These are phyloP conservation scores for Trichophyton schoenleinii DNA, from an alignment of 2,329 filamentous ascomycete genomes.

Conservation along the genomic window DNA sequence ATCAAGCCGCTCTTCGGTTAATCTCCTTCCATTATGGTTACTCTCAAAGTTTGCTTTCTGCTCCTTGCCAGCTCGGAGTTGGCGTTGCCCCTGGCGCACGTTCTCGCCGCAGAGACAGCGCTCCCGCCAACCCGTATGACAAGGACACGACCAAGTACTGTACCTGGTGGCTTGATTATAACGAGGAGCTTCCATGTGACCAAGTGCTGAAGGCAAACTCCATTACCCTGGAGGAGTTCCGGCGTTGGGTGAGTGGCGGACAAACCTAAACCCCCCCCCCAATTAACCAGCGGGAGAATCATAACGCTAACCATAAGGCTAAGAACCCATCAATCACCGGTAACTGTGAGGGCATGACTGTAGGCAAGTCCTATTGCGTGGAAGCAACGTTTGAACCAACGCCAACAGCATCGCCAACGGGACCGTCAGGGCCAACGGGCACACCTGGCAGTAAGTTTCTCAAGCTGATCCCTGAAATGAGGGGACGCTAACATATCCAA, in stretches of 20 bases:
- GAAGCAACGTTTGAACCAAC: background rate
- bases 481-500: background rate
- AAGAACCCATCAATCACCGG: conserved; percentile 2
- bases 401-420: background rate
- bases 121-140: background rate
- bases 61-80: background rate
- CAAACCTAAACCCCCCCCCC: background rate
- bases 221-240: conserved; percentile 1
- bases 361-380: conserved; percentile 2
- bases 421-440: background rate
- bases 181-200: background rate
- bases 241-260: background rate
- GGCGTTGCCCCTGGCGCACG: background rate
- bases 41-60: background rate
- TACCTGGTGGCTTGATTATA: conserved; percentile 5
- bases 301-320: background rate
- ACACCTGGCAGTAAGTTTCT: background rate
- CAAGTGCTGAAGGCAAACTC: background rate
- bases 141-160: background rate
- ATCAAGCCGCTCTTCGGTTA: background rate
- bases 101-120: background rate
- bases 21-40: background rate
- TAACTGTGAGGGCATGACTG: background rate
- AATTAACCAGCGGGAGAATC: background rate
- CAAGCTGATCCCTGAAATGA: background rate